Conservation (phyloP, 2,329 filamentous ascomycete genomes). For the Cryphonectria carpinicola region DNA sequence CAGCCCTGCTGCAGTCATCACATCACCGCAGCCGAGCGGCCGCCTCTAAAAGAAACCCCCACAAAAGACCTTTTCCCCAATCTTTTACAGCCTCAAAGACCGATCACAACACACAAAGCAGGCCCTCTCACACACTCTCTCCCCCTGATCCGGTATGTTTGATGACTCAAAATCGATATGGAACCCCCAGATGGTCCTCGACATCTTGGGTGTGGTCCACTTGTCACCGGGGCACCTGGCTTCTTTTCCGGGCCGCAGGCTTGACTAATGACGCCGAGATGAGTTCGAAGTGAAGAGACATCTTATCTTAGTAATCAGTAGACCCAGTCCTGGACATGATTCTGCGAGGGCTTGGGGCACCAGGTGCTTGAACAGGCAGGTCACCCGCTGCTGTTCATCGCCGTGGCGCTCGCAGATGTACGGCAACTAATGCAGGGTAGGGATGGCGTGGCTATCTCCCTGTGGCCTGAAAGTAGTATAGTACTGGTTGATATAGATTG, state of each 20-base stretch:
- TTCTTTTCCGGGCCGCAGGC: neutral
- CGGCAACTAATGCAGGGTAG: neutral
- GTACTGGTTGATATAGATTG: neutral
- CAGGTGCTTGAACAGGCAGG: neutral
- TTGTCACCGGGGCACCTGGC: neutral
- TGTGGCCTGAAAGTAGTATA: neutral
- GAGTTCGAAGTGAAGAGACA: neutral
- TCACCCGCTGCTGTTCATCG: neutral
- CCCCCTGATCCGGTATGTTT: neutral
- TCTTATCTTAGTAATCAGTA: neutral
- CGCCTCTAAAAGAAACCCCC: neutral
- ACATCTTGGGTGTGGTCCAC: neutral
- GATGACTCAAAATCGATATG: neutral
- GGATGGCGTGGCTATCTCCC: neutral
- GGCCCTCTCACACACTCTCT: neutral
- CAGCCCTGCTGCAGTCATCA: neutral
- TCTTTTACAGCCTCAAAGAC: neutral
- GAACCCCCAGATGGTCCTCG: neutral
- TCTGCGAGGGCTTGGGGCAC: neutral
- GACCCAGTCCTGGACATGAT: neutral
- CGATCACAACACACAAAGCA: neutral
- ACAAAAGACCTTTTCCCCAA: neutral
- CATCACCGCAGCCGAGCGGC: slow-evolving; percentile 6
- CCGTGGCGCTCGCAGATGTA: neutral
- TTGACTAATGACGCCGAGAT: neutral